A percentile compares a stretch with the other conserved stretches of the same genome.
Evolutionary conservation across 306 rosid species (phyloP).

Genomic region (Pyrus bretschneideri): DNA sequence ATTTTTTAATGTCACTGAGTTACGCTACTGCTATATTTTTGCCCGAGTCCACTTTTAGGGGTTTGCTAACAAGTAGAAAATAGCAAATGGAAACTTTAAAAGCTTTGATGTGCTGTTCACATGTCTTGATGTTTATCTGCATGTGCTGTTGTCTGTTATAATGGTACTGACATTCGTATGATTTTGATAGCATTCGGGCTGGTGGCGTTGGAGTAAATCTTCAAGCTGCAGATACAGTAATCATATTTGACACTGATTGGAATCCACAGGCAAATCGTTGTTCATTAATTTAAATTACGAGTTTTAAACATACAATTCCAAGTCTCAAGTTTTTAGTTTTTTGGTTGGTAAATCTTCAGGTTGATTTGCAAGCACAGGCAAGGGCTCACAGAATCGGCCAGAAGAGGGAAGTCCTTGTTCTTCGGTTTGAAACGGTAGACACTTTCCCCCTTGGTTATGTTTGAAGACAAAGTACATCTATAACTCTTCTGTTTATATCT

Average conservation of each 20-base stretch:
- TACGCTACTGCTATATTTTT: not conserved
- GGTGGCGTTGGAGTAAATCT: constrained; percentile 99
- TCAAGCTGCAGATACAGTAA: constrained; percentile 99
- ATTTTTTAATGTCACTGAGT: not conserved
- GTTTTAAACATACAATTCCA: not conserved
- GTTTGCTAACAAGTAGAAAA: not conserved
- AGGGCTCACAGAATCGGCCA: constrained; percentile 99
- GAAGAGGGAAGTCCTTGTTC: constrained; percentile 98
- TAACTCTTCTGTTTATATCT: not conserved
- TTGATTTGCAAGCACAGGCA: constrained; percentile 99
- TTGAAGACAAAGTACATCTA: not conserved
- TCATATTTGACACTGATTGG: constrained; percentile 99
- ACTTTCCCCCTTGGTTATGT: not conserved
- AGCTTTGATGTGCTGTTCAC: not conserved
- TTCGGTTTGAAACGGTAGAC: constrained; percentile 94
- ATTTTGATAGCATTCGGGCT: constrained; percentile 73
- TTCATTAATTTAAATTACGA: constrained; percentile 8
- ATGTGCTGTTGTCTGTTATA: not conserved
- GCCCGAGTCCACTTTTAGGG: not conserved
- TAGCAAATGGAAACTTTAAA: not conserved
- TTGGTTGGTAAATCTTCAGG: constrained; percentile 51
- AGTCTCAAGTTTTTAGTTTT: constrained; percentile 14
- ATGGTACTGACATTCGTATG: constrained; percentile 21
- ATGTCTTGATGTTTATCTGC: not conserved
- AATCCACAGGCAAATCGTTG: constrained; percentile 76